A percentile compares a stretch with the other conserved stretches of the same genome.
These are phyloP conservation scores for Eucalyptus guilfoylei DNA, from an alignment of 345 rosid species.

Conservation along the genomic window DNA sequence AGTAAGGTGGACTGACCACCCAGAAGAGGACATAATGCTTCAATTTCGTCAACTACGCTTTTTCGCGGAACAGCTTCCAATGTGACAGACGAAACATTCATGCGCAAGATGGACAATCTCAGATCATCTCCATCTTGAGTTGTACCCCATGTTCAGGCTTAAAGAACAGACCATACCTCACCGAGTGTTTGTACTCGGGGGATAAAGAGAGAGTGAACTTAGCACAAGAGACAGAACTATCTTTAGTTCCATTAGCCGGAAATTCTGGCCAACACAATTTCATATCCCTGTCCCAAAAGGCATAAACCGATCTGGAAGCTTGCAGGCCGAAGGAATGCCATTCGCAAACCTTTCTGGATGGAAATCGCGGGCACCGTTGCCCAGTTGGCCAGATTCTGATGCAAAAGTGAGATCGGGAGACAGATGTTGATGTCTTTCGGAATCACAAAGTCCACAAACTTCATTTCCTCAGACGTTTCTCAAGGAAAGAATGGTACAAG, in stretches of 20 bases:
- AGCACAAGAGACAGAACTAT: slow-evolving; percentile 4
- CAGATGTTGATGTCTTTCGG: slow-evolving; percentile 10
- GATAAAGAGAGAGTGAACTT: slow-evolving; percentile 9
- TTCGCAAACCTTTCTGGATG: slow-evolving; percentile 13
- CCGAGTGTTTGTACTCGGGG: slow-evolving; percentile 3
- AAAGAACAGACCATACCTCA: not conserved
- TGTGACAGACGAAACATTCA: not conserved
- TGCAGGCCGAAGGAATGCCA: slow-evolving; percentile 1
- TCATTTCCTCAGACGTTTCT: slow-evolving; percentile 1
- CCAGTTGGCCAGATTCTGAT: slow-evolving; percentile 5
- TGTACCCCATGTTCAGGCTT: slow-evolving; percentile 1
- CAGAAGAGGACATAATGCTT: not conserved
- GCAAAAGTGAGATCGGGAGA: not conserved
- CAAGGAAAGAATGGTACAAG: not conserved
- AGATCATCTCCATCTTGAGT: not conserved
- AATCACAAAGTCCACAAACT: not conserved
- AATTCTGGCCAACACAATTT: slow-evolving; percentile 3
- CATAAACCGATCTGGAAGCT: not conserved
- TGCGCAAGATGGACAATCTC: not conserved
- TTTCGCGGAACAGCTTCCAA: not conserved
- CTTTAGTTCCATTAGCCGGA: slow-evolving; percentile 11
- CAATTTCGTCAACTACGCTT: not conserved
- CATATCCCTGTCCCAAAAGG: slow-evolving; percentile 7
- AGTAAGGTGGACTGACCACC: not conserved
- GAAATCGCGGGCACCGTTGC: slow-evolving; percentile 1